Evolutionary conservation across 306 rosid species (phyloP), one percentile per base, ranked within the genome.

Genomic region (Casuarina glauca): DNA sequence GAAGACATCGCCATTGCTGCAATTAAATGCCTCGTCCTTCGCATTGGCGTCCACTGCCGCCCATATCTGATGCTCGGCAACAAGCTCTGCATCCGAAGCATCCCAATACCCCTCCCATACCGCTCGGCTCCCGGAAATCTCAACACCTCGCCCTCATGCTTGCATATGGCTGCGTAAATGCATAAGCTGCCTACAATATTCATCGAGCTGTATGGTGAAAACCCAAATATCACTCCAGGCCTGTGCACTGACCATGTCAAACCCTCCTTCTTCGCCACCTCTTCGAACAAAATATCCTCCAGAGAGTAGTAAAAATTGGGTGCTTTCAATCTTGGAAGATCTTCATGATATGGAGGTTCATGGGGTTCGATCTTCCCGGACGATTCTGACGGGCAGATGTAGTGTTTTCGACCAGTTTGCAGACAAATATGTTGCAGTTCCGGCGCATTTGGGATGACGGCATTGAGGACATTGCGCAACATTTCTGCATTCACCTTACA

Each of bases 41-140:
- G 93, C 91, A 46, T 89, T 74, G 1, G 91, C 93, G 53, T 91
- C 97, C 74, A 89, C 97, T 74, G 90, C 90, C 0, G 93, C 92
- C 97, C 94, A 89, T 26, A 89, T 88, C 2, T 91, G 94, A 69
- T 91, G 97, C 87, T 91, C 97, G 2, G 94, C 97, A 6, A 89
- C 80, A 85, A 91, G 78, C 86, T 92, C 94, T 0, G 91, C 94
- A 73, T 92, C 97, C 1, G 97, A 85, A 42, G 77, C 88, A 17
- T 16, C 67, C 1, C 70, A 55, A 64, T 81, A 90, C 57, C 67
- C 19, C 38, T 88, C 91, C 94, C 94, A 90, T 6, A 85, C 89
- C 32, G 3, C 81, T 16, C 67, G 83, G 0, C 79, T 77, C 1
- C 97, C 94, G 97, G 97, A 72, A 92, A 92, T 49, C 60, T 82